Percentiles rank a stretch among this genome's conserved stretches.
These are phyloP conservation scores for Talinum fruticosum DNA, from an alignment of 148 eudicot species.

Conservation along the genomic window DNA sequence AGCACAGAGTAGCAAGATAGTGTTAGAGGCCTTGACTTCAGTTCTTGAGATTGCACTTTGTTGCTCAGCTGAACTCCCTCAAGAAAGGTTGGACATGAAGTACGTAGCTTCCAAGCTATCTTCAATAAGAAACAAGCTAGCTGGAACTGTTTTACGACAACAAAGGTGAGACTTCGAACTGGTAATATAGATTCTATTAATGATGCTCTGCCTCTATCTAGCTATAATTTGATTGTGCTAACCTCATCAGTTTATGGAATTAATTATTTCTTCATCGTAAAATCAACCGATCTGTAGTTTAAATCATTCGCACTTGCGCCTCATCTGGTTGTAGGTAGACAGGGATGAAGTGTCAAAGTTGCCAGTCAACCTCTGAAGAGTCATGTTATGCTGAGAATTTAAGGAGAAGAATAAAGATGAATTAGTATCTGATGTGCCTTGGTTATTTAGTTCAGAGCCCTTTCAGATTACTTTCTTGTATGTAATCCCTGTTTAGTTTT, in stretches of 20 bases:
- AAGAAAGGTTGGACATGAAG: conserved; percentile 14
- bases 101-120: conserved; percentile 10
- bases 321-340: neutral
- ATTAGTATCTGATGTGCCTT: no score
- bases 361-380: no score
- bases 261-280: no score
- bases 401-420: no score
- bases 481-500: no score
- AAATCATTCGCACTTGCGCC: neutral
- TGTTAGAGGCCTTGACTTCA: neutral
- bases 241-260: no score
- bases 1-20: neutral
- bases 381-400: no score
- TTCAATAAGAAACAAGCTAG: conserved; percentile 6
- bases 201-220: neutral
- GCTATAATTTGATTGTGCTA: no score
- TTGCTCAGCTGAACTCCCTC: conserved; percentile 12
- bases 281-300: neutral
- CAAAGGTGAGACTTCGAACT: neutral
- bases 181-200: neutral
- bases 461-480: no score
- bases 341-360: neutral
- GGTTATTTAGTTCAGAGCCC: no score
- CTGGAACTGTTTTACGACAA: neutral
- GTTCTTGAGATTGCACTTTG: conserved; percentile 10